Percentiles rank a stretch among this genome's conserved stretches.
phyloP scores from a whole-genome alignment of 345 rosid species.

The Conringia planisiliqua region DNA sequence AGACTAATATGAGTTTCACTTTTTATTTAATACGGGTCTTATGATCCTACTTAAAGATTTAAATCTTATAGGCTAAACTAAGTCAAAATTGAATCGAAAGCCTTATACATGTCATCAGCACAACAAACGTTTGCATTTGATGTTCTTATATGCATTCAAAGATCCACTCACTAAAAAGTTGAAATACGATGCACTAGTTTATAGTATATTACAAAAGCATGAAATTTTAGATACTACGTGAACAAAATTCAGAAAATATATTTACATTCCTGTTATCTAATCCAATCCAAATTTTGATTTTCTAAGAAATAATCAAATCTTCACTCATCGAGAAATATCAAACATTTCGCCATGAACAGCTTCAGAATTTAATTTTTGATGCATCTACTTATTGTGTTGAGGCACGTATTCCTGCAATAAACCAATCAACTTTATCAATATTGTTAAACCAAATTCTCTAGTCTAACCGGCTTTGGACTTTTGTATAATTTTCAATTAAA shows the following conservation, averaged over 20 bases:
- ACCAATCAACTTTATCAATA: not conserved
- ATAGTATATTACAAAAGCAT: not conserved
- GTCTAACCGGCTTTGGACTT: not conserved
- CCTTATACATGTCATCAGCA: too few species aligned
- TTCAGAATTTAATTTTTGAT: conserved; percentile 8
- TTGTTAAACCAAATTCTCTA: not conserved
- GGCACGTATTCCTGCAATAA: conserved; percentile 47
- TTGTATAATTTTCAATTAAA: too few species aligned
- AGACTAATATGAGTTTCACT: too few species aligned
- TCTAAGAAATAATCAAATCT: not conserved
- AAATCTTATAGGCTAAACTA: too few species aligned
- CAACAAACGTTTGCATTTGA: too few species aligned
- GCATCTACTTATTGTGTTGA: conserved; percentile 33
- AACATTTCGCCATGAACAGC: not conserved
- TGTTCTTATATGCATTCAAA: too few species aligned
- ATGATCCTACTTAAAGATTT: not conserved
- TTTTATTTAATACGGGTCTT: too few species aligned
- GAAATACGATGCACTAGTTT: not conserved
- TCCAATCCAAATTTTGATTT: not conserved
- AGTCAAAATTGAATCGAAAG: too few species aligned
- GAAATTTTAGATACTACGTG: not conserved
- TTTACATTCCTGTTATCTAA: not conserved
- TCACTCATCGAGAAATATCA: not conserved
- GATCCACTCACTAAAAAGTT: not conserved
- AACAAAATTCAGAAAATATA: not conserved